These are phyloP conservation scores for Mycena pura DNA, from an alignment of 768 basidiomycete species.

Conservation along the genomic window DNA sequence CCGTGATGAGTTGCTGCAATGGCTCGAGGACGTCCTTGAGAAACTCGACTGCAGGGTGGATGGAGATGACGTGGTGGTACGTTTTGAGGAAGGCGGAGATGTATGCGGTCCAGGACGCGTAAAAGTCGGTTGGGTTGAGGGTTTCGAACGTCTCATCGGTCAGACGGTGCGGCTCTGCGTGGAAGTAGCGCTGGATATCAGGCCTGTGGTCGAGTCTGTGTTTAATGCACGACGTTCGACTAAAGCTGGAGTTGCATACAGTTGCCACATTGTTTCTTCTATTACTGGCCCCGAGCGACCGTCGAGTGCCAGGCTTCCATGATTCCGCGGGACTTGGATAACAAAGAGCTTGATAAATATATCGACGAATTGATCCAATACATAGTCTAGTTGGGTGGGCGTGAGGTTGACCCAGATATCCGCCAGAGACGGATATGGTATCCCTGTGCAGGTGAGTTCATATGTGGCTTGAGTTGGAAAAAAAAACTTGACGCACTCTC, in stretches of 20 bases:
- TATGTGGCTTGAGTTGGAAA: background rate
- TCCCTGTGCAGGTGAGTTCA: constrained; percentile 1
- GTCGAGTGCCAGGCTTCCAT: constrained; percentile 17
- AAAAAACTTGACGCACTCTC: constrained; percentile 4
- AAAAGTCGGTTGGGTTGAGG: constrained; percentile 13
- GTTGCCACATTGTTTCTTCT: constrained; percentile 26
- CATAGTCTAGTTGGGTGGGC: constrained; percentile 9
- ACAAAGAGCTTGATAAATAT: constrained; percentile 14
- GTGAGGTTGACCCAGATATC: constrained; percentile 16
- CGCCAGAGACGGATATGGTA: constrained; percentile 18
- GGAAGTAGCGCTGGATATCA: constrained; percentile 24
- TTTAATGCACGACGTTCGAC: background rate
- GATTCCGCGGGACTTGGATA: constrained; percentile 3
- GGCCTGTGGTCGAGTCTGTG: background rate
- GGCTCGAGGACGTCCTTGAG: constrained; percentile 8
- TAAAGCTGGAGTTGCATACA: background rate
- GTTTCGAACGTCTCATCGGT: constrained; percentile 14
- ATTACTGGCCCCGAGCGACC: constrained; percentile 17
- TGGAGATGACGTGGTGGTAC: constrained; percentile 18
- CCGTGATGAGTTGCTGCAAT: constrained; percentile 5
- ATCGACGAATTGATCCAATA: constrained; percentile 23
- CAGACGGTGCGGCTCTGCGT: constrained; percentile 19
- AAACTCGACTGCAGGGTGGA: constrained; percentile 18
- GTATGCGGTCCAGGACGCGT: constrained; percentile 20
- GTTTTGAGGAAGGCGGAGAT: constrained; percentile 21